Conservation (phyloP, 805 yeast genomes). For the Starmerella vaccinii region DNA sequence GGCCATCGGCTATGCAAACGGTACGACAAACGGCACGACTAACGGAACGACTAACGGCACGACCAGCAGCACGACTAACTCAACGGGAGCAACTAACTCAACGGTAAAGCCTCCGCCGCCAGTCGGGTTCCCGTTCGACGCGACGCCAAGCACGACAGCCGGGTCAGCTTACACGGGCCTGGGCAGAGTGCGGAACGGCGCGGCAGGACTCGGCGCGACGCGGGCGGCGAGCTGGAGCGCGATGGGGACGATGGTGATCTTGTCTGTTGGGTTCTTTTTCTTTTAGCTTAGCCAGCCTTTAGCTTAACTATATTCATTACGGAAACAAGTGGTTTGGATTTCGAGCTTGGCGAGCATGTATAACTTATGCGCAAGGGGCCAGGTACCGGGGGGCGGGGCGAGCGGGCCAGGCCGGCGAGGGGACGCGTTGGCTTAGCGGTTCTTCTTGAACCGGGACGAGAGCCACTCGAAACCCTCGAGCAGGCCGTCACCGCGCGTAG, state of each 20-base stretch:
- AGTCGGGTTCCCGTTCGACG: no score
- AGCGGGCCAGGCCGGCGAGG: background rate
- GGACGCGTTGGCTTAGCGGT: conserved; percentile 26
- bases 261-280: no score
- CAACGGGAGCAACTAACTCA: no score
- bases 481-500: conserved; percentile 97
- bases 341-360: conserved; percentile 4
- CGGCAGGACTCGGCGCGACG: background rate
- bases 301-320: conserved; percentile 8
- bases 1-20: no score
- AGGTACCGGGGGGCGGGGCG: background rate
- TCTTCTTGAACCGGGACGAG: conserved; percentile 82
- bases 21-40: no score
- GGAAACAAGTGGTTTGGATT: conserved; percentile 4
- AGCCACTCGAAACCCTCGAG: conserved; percentile 98
- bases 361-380: conserved; percentile 3
- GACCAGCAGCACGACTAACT: no score
- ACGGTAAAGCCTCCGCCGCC: no score
- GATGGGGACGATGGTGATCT: no score
- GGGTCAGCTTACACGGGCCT: background rate
- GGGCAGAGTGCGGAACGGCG: background rate
- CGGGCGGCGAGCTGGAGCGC: no score
- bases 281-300: conserved; percentile 3
- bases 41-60: no score
- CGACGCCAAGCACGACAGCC: background rate